A percentile compares a stretch with the other conserved stretches of the same genome.
Conservation (phyloP, 2,329 filamentous ascomycete species). For the Verticillium klebahnii region DNA sequence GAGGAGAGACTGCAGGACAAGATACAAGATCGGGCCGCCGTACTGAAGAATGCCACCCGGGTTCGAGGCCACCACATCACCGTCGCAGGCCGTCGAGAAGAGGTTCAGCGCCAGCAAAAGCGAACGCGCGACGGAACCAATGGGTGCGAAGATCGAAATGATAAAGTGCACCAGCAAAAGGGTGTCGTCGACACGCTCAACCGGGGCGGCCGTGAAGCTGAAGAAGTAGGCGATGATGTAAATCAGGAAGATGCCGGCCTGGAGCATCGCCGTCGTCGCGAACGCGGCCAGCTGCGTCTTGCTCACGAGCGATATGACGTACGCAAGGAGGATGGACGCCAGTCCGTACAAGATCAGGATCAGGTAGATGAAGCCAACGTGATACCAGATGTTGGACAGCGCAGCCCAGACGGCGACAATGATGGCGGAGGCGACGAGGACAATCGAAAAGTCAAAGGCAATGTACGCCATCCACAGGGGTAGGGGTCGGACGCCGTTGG, state of each 20-base stretch:
- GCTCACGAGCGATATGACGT: conserved; percentile 76
- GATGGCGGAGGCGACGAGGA: conserved; percentile 61
- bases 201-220: conserved; percentile 70
- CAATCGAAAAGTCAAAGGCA: conserved; percentile 73
- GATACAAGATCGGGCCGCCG: conserved; percentile 79
- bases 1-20: conserved; percentile 67
- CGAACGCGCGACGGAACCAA: conserved; percentile 69
- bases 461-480: conserved; percentile 85
- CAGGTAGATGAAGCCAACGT: conserved; percentile 75
- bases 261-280: conserved; percentile 73
- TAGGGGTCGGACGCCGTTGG: conserved; percentile 77
- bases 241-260: conserved; percentile 66
- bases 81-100: conserved; percentile 74
- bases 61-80: conserved; percentile 56
- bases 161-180: conserved; percentile 62
- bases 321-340: conserved; percentile 70
- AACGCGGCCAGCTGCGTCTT: conserved; percentile 79
- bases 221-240: conserved; percentile 69
- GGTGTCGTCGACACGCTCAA: conserved; percentile 40
- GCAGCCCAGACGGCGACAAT: conserved; percentile 65
- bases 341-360: conserved; percentile 62
- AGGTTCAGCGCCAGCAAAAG: conserved; percentile 77
- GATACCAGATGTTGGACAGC: conserved; percentile 65
- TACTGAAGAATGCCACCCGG: conserved; percentile 70
- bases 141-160: conserved; percentile 68